Evolutionary conservation across 2,329 filamentous ascomycete species (phyloP).

Genomic region (Colletotrichum sp.): DNA sequence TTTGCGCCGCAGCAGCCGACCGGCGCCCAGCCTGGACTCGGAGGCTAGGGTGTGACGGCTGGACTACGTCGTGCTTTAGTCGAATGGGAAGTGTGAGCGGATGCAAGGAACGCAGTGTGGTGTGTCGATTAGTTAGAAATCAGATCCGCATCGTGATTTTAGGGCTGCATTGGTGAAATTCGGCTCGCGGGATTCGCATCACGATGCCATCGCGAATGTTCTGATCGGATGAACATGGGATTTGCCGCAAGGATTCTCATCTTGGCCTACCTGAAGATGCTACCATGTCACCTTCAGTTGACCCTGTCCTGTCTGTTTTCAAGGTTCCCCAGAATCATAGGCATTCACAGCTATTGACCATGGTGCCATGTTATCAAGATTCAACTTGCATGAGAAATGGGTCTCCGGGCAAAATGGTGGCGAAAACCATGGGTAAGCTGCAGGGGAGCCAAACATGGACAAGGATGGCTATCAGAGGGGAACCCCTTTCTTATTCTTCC

Average conservation of each 20-base stretch:
- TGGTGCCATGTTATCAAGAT: background rate
- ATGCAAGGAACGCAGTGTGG: background rate
- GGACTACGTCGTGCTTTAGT: background rate
- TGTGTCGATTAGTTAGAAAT: background rate
- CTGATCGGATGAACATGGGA: background rate
- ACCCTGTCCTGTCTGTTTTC: background rate
- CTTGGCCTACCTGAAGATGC: background rate
- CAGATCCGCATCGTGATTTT: background rate
- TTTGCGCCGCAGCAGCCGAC: background rate
- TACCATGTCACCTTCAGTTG: background rate
- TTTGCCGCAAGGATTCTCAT: background rate
- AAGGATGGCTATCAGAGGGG: background rate
- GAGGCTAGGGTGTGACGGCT: background rate
- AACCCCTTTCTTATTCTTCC: background rate
- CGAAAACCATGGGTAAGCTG: background rate
- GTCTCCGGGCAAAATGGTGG: background rate
- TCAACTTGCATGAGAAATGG: background rate
- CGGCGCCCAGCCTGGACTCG: background rate
- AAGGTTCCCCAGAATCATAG: background rate
- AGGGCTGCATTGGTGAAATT: background rate
- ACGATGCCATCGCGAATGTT: background rate
- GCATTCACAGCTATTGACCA: background rate
- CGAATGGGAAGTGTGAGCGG: background rate
- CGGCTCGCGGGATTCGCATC: background rate
- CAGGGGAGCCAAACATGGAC: background rate